Percentiles rank a stretch among this genome's conserved stretches.
phyloP scores from a whole-genome alignment of 495 filamentous ascomycete species.

The Penicillium ucsense region DNA sequence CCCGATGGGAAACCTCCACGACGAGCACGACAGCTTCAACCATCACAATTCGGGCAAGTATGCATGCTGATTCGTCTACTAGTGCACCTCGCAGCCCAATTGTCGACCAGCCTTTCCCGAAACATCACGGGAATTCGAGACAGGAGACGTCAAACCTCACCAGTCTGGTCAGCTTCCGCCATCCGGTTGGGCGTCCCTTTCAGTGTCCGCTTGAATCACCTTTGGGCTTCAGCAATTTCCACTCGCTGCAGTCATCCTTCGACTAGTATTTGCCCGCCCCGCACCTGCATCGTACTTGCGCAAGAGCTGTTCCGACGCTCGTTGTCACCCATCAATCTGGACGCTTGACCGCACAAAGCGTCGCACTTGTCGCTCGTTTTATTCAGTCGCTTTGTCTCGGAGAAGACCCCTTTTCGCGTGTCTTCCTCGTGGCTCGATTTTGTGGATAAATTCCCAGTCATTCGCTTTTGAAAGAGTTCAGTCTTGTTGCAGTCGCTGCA shows the following conservation, averaged over 20 bases:
- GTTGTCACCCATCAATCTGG: conserved; percentile 20
- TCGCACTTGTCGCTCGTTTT: conserved; percentile 37
- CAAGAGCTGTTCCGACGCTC: conserved; percentile 28
- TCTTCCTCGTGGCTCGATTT: conserved; percentile 30
- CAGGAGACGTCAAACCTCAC: conserved; percentile 17
- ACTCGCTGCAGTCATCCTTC: conserved; percentile 31
- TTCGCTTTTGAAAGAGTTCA: conserved; percentile 36
- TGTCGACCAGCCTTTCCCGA: conserved; percentile 15
- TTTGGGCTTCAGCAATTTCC: conserved; percentile 12
- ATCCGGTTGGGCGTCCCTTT: conserved; percentile 11
- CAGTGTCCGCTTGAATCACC: conserved; percentile 10
- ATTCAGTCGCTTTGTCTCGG: conserved; percentile 19
- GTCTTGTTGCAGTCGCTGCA: conserved; percentile 41
- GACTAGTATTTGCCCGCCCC: conserved; percentile 19
- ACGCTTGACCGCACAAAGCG: conserved; percentile 22
- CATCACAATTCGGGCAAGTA: conserved; percentile 1
- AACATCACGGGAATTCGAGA: conserved; percentile 9
- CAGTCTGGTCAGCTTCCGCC: conserved; percentile 10
- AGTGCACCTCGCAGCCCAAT: conserved; percentile 20
- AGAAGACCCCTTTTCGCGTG: conserved; percentile 18
- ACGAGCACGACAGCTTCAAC: background rate
- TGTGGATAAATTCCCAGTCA: conserved; percentile 39
- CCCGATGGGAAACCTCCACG: background rate
- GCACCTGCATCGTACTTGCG: conserved; percentile 11
- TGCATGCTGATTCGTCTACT: conserved; percentile 28